Evolutionary conservation across 2,329 filamentous ascomycete species (phyloP), one percentile per base, ranked within the genome.

Genomic region (Aspergillus sp.): DNA sequence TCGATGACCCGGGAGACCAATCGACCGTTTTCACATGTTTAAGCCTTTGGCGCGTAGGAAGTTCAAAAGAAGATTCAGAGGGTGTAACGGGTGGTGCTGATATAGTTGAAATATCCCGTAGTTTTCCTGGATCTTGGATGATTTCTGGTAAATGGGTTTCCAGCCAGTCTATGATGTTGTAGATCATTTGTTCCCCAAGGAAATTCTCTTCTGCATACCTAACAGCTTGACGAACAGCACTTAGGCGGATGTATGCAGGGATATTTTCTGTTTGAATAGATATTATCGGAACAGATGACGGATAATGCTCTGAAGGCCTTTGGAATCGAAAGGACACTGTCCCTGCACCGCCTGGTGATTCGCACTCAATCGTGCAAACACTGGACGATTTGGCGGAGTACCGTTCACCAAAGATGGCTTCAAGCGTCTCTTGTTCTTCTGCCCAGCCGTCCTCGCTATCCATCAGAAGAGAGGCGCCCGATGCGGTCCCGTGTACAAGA

Each of bases 211-310:
- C 79, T 2, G 92, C 87, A 69, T 93, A 86, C 4, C 84, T 80
- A 5, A 97, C 78, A 2, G 88, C 86, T 73, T 90, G 87, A 65
- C 90, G 88, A 66, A 95, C 85, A 39, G 96, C 87, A 68, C 92
- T 96, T 11, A 99, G 81, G 60, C 93, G 90, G 69, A 98, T 96
- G 68, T 99, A 96, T 3, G 95, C 91, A 19, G 95, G 95, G 12
- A 98, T 82, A 11, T 85, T 76, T 52, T 84, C 84, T 24, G 86
- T 82, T 47, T 85, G 75, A 33, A 97, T 81, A 3, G 87, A 86
- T 37, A 97, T 78, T 9, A 96, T 83, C 1, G 87, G 80, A 77
- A 85, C 74, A 72, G 84, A 67, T 68, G 82, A 74, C 1, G 95
- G 95, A 73, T 98, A 99, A 48, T 83, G 73, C 14, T 70, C 80